A percentile compares a stretch with the other conserved stretches of the same genome.
Conservation (phyloP, 805 yeast species). For the Wilhelminamyces savonicus region DNA sequence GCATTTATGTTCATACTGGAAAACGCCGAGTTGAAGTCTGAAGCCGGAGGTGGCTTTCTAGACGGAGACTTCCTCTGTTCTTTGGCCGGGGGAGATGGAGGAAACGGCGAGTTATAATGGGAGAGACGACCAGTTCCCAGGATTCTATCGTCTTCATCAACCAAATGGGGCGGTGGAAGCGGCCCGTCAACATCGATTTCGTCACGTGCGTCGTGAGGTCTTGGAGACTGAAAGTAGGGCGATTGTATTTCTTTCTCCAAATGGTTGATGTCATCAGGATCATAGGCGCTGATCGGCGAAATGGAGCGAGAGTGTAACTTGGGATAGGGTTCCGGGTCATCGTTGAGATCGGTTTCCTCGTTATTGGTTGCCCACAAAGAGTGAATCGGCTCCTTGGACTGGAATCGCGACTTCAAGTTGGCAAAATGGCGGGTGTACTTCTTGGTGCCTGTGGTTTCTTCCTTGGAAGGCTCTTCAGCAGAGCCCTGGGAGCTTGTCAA, state of each 20-base stretch:
- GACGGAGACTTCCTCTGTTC: constrained; percentile 6
- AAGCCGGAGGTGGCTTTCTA: constrained; percentile 17
- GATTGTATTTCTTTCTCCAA: constrained; percentile 1
- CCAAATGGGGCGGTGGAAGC: constrained; percentile 20
- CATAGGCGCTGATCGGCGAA: constrained; percentile 17
- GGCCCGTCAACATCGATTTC: constrained; percentile 11
- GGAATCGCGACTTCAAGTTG: constrained; percentile 26
- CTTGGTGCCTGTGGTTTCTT: constrained; percentile 10
- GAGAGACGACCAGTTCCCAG: too few species aligned
- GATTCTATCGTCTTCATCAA: constrained; percentile 3
- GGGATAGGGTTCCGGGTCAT: not conserved
- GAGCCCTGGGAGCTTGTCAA: constrained; percentile 4
- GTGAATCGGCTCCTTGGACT: constrained; percentile 28
- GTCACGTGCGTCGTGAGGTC: constrained; percentile 1
- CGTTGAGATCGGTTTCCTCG: constrained; percentile 1
- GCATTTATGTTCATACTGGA: not conserved
- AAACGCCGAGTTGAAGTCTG: constrained; percentile 1
- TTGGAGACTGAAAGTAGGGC: too few species aligned
- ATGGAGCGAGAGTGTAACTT: constrained; percentile 4
- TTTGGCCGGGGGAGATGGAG: too few species aligned
- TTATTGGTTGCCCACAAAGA: constrained; percentile 22
- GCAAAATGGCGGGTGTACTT: constrained; percentile 22
- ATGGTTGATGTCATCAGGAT: constrained; percentile 4
- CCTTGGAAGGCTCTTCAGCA: too few species aligned
- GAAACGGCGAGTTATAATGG: too few species aligned